Evolutionary conservation across 495 filamentous ascomycete genomes (phyloP).

Genomic region (Evansstolkia leycettana): DNA sequence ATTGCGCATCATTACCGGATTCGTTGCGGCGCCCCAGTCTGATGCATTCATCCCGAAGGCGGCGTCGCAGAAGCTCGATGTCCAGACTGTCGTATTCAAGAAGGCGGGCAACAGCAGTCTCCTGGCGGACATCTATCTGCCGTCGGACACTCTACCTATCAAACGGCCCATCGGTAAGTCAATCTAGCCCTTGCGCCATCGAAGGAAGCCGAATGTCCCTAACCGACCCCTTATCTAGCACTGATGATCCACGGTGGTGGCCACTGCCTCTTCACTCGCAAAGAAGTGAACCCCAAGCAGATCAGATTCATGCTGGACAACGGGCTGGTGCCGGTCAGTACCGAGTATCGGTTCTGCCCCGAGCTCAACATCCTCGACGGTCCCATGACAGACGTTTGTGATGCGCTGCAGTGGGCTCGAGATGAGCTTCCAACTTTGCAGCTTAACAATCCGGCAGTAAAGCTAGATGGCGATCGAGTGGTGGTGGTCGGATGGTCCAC

Average conservation of each 20-base stretch:
- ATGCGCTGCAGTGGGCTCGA: slow-evolving; percentile 35
- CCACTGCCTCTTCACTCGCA: slow-evolving; percentile 33
- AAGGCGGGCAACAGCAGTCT: too few relatives aligned
- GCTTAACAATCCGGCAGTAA: slow-evolving; percentile 12
- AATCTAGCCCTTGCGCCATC: too few relatives aligned
- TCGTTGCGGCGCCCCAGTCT: too few relatives aligned
- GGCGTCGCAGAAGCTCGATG: too few relatives aligned
- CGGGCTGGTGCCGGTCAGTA: slow-evolving; percentile 39
- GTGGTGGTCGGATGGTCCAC: slow-evolving; percentile 45
- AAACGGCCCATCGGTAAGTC: too few relatives aligned
- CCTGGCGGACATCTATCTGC: too few relatives aligned
- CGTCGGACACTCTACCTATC: too few relatives aligned
- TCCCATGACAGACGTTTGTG: slow-evolving; percentile 34
- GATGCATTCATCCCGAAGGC: too few relatives aligned
- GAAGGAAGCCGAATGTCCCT: too few relatives aligned
- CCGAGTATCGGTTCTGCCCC: slow-evolving; percentile 45
- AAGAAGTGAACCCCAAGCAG: slow-evolving; percentile 31
- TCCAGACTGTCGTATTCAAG: too few relatives aligned
- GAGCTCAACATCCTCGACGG: slow-evolving; percentile 35
- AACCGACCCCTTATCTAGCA: too few relatives aligned
- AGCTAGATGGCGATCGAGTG: slow-evolving; percentile 23
- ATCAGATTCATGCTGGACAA: slow-evolving; percentile 19
- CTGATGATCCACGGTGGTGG: slow-evolving; percentile 47
- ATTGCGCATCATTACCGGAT: too few relatives aligned
- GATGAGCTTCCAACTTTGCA: slow-evolving; percentile 22